Percentiles rank a stretch among this genome's conserved stretches.
phyloP scores from a whole-genome alignment of 2,329 filamentous ascomycete genomes.

The Lithohypha guttulata region DNA sequence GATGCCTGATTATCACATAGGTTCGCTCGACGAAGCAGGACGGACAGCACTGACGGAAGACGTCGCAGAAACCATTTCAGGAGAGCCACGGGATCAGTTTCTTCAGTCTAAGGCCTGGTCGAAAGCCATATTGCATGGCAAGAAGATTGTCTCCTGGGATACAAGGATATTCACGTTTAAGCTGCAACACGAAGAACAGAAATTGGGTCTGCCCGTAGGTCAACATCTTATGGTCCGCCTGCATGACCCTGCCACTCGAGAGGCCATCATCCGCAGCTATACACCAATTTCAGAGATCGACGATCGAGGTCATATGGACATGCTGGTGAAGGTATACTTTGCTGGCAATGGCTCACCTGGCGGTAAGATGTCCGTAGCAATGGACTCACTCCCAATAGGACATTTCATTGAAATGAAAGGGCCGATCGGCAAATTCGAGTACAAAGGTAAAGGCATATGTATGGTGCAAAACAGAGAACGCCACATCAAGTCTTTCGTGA shows the following conservation, averaged over 20 bases:
- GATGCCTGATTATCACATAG: conserved; percentile 80
- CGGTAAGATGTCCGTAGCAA: conserved; percentile 70
- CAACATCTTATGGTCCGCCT: conserved; percentile 81
- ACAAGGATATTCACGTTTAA: conserved; percentile 72
- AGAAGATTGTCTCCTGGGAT: conserved; percentile 62
- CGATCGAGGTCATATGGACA: conserved; percentile 54
- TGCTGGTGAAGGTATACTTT: conserved; percentile 39
- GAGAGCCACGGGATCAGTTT: conserved; percentile 49
- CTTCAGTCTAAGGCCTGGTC: conserved; percentile 62
- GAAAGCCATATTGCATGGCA: conserved; percentile 58
- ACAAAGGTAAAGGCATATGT: conserved; percentile 57
- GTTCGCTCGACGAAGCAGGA: conserved; percentile 56
- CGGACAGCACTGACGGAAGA: conserved; percentile 42
- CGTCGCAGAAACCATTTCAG: conserved; percentile 31
- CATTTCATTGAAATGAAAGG: conserved; percentile 76
- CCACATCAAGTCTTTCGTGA: conserved; percentile 58
- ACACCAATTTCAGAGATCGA: conserved; percentile 64
- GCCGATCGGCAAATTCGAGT: conserved; percentile 76
- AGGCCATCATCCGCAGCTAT: conserved; percentile 74
- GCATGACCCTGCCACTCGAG: conserved; percentile 56
- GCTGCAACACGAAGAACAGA: conserved; percentile 60
- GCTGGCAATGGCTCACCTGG: conserved; percentile 47
- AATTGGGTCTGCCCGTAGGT: conserved; percentile 66
- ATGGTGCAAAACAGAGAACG: conserved; percentile 47
- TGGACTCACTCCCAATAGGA: conserved; percentile 62